Conservation (phyloP, 2,329 filamentous ascomycete genomes). For the Aspergillus awamori region DNA sequence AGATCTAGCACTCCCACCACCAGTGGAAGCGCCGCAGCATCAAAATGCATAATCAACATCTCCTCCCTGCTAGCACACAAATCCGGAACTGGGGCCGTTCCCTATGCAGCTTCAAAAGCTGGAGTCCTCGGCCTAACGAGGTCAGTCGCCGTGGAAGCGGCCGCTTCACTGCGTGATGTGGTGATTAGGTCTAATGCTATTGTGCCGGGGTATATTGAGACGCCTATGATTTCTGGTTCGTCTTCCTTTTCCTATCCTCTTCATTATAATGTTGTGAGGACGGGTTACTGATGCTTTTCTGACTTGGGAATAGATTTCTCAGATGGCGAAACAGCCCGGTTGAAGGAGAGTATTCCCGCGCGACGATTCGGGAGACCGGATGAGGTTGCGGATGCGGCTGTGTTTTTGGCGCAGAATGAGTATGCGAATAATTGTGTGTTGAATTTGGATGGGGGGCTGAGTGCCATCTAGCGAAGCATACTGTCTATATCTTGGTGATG, state of each 20-base stretch:
- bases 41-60: constrained; percentile 80
- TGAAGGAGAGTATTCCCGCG: constrained; percentile 60
- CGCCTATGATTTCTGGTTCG: constrained; percentile 75
- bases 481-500: neutral
- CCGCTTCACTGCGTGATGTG: constrained; percentile 60
- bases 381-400: constrained; percentile 79
- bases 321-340: constrained; percentile 29
- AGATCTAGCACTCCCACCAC: neutral
- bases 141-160: constrained; percentile 39
- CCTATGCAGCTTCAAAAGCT: constrained; percentile 80
- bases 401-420: constrained; percentile 74
- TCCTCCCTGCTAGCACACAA: constrained; percentile 73
- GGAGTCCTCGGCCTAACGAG: constrained; percentile 67
- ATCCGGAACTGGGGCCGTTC: constrained; percentile 69
- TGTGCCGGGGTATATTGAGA: constrained; percentile 80
- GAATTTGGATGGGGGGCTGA: constrained; percentile 83
- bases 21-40: constrained; percentile 45
- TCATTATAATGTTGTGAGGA: no score
- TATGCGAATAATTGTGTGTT: constrained; percentile 88
- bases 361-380: constrained; percentile 66
- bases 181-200: constrained; percentile 77
- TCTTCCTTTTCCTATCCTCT: neutral
- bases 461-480: constrained; percentile 56
- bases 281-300: neutral
- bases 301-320: constrained; percentile 46